These are phyloP conservation scores for Cladosporium colombiae DNA, from an alignment of 2,329 filamentous ascomycete species.

Conservation along the genomic window DNA sequence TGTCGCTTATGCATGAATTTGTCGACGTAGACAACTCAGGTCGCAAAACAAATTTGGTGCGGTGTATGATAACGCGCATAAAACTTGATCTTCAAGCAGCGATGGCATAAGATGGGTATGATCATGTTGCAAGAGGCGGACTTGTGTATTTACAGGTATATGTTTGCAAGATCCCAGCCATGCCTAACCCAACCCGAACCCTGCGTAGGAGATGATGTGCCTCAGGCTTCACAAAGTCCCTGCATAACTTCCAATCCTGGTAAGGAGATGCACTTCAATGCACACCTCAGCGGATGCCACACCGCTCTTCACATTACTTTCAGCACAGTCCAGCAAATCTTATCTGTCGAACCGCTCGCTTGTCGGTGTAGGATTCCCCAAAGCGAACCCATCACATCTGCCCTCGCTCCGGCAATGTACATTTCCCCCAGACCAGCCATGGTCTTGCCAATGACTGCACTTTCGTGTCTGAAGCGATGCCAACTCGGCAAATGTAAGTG, in stretches of 20 bases:
- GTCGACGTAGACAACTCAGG: too few species aligned
- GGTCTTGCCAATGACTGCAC: not conserved
- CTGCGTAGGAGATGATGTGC: not conserved
- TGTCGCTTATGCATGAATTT: too few species aligned
- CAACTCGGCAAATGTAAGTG: not conserved
- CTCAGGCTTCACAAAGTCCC: not conserved
- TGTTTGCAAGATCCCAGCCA: too few species aligned
- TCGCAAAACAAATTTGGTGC: too few species aligned
- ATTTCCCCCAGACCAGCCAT: not conserved
- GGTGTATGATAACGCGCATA: too few species aligned
- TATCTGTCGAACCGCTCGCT: not conserved
- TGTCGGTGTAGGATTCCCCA: not conserved
- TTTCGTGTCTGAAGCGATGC: not conserved
- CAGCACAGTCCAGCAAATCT: conserved; percentile 1
- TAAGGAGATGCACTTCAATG: not conserved
- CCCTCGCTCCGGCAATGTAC: not conserved
- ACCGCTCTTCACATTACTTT: not conserved
- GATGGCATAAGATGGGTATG: too few species aligned
- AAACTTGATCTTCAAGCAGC: too few species aligned
- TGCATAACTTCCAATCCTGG: not conserved
- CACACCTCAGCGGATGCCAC: not conserved
- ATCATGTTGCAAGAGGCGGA: too few species aligned
- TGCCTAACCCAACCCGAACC: not conserved
- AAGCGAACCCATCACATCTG: not conserved
- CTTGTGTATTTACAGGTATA: too few species aligned